Evolutionary conservation across 116 monocot genomes (phyloP), one percentile per base, ranked within the genome.

Genomic region (Thalassia testudinum): DNA sequence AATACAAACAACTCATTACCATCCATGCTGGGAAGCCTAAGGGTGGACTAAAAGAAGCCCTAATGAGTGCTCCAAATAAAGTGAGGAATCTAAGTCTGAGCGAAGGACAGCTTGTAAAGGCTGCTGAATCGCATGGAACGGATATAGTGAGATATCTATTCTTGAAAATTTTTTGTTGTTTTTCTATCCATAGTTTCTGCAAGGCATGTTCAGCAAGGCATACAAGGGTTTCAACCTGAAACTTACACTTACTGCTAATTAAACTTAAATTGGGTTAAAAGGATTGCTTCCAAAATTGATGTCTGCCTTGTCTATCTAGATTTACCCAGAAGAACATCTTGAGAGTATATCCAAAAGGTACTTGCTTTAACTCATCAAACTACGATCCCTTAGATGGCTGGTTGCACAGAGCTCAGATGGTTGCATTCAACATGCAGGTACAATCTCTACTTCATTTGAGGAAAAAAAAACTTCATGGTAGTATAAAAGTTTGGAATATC

Each of bases 401-500:
- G 88, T 68, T 88, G 76, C 76, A 90, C 75, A 85, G 90, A 23
- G 90, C 90, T 54, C 90, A 90, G 55, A 90, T 90, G 90, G 90
- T 90, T 63, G 90, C 90, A 16, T 78, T 90, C 49, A 88, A 88
- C 48, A 79, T 83, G 83, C 88, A 83, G 88, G 88, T 88, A 10
- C 3, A 10, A 34, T 34, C 30, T 5, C 30, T 34, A n/a, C n/a
- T n/a, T n/a, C n/a, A n/a, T n/a, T n/a, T n/a, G n/a, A n/a, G n/a
- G n/a, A n/a, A n/a, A n/a, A n/a, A n/a, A n/a, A n/a, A n/a, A n/a
- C n/a, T n/a, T n/a, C n/a, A n/a, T n/a, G n/a, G n/a, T n/a, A n/a
- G n/a, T n/a, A n/a, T n/a, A n/a, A n/a, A n/a, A n/a, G n/a, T n/a
- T n/a, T n/a, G n/a, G n/a, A n/a, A n/a, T n/a, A n/a, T n/a, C n/a